Evolutionary conservation across 805 yeast genomes (phyloP), one percentile per base, ranked within the genome.

Genomic region (Clavispora asparagi): DNA sequence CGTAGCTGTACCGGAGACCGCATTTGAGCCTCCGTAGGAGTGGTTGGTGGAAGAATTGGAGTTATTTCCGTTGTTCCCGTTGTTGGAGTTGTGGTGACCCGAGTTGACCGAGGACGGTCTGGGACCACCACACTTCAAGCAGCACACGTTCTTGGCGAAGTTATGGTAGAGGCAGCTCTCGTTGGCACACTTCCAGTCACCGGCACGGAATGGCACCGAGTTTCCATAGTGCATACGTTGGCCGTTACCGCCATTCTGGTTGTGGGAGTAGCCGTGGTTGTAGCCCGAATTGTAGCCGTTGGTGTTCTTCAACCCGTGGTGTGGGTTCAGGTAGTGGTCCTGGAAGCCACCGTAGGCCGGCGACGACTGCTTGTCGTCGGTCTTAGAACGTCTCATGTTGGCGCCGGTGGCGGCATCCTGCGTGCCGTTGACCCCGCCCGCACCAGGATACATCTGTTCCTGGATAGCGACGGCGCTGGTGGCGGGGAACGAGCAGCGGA

Each of bases 131-230:
- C 97, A 90, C 62, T 92, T 83, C 61, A 90, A 74, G 62, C 97
- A 90, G 47, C 83, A 81, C 47, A 87, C 73, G 63, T 90, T 90
- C 60, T 90, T 90, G 3, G 97, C 97, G 73, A 90, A 90, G 64
- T 90, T 90, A 65, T 90, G 97, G 64, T 91, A 91, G 30, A 82
- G 76, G 63, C 97, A 91, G 25, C 78, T 72, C 45, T 85, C 91
- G 52, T 78, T 81, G 26, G 79, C 73, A 70, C 97, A 91, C 64
- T 89, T 90, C 97, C 97, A 91, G 67, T 90, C 97, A 43, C 97
- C 97, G 3, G 97, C 97, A 57, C 97, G 78, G 67, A 91, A 91
- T 28, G 97, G 96, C n/a, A 91, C 95, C 56, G 80, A 76, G 44
- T 67, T 67, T 38, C 70, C 62, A 46, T 60, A 58, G 43, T 57